phyloP scores from a whole-genome alignment of 2,329 filamentous ascomycete genomes.

The Colletotrichum navitas region DNA sequence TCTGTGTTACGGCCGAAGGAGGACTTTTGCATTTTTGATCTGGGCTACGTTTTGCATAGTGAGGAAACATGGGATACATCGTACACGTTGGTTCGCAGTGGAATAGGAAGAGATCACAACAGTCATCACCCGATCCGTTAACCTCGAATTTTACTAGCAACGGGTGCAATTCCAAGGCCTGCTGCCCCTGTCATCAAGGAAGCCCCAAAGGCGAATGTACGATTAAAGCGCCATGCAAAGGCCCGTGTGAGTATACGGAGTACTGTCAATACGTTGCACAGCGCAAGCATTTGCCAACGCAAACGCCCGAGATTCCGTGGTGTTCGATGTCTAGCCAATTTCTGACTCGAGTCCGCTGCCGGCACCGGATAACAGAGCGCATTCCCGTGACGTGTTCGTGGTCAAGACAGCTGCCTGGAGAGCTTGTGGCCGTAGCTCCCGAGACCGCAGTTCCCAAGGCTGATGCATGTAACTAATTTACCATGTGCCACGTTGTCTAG shows the following conservation, averaged over 20 bases:
- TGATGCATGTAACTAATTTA: background rate
- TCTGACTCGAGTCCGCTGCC: background rate
- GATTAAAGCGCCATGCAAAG: background rate
- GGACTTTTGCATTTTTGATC: background rate
- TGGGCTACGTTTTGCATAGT: background rate
- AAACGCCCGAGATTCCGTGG: background rate
- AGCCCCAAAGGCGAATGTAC: background rate
- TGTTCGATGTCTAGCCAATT: background rate
- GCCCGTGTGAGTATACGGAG: too few species aligned
- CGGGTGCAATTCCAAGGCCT: background rate
- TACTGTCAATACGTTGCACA: too few species aligned
- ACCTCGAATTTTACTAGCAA: background rate
- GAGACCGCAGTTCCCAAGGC: background rate
- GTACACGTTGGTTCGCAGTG: background rate
- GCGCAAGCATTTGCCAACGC: too few species aligned
- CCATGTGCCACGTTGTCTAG: background rate
- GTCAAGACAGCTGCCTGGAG: background rate
- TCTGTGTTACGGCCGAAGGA: background rate
- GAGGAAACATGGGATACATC: conserved; percentile 4
- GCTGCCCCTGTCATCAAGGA: background rate
- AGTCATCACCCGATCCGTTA: background rate
- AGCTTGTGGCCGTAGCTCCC: background rate
- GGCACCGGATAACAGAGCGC: background rate
- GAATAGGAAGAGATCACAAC: background rate
- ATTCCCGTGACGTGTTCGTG: background rate